Percentiles rank a stretch among this genome's conserved stretches.
Evolutionary conservation across 2,329 filamentous ascomycete species (phyloP).

Genomic region (Grosmannia clavigera): DNA sequence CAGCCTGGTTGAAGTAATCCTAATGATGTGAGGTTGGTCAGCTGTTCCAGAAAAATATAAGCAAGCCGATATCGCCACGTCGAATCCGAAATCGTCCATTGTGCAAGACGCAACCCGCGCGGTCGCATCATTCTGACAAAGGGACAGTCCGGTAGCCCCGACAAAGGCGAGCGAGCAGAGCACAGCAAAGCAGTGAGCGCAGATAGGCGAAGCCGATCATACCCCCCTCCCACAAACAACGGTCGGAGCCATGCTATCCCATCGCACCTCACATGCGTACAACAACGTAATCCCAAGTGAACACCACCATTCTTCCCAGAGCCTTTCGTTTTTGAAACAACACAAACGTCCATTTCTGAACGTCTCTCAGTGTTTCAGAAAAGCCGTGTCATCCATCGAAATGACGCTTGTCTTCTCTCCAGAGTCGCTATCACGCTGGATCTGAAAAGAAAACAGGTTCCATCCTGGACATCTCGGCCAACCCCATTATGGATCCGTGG

Average conservation of each 20-base stretch:
- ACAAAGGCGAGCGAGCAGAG: conserved; percentile 11
- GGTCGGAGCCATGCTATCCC: not conserved
- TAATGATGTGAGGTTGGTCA: conserved; percentile 60
- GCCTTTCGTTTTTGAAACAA: not conserved
- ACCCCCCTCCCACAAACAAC: not conserved
- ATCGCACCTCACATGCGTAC: not conserved
- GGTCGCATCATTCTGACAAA: not conserved
- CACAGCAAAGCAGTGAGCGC: conserved; percentile 25
- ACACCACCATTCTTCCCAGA: not conserved
- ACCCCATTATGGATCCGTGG: not conserved
- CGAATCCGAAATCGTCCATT: conserved; percentile 10
- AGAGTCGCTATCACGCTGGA: conserved; percentile 9
- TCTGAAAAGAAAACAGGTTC: not conserved
- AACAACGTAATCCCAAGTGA: not conserved
- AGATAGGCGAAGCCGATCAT: not conserved
- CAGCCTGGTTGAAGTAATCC: conserved; percentile 88
- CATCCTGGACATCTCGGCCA: not conserved
- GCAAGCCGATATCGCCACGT: conserved; percentile 20
- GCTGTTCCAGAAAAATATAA: conserved; percentile 39
- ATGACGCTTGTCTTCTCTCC: not conserved
- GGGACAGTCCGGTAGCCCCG: not conserved
- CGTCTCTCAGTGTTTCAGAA: not conserved
- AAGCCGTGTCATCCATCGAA: not conserved
- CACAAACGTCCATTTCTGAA: not conserved
- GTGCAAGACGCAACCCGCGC: not conserved